Evolutionary conservation across 768 basidiomycete species (phyloP).

Genomic region (Auricularia sp.): DNA sequence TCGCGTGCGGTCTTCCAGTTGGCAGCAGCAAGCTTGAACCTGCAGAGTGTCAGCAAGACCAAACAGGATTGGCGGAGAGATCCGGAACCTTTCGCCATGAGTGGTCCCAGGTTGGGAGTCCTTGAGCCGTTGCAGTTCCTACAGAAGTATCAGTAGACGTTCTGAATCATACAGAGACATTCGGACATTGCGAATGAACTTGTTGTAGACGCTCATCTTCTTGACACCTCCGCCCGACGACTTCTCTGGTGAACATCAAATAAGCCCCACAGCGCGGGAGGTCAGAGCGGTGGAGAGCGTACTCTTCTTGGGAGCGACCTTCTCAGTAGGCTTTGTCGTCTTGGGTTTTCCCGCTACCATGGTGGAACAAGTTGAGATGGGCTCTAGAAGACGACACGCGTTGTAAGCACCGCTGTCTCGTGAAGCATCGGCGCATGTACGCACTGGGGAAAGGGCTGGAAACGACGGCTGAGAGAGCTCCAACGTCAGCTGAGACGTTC

Average conservation of each 20-base stretch:
- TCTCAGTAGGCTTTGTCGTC: not conserved
- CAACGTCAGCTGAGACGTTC: not conserved
- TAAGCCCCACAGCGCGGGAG: not conserved
- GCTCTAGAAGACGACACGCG: not conserved
- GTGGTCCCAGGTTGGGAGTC: not conserved
- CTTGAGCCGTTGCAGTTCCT: slow-evolving; percentile 1
- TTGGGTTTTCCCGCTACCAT: not conserved
- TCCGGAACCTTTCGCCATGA: not conserved
- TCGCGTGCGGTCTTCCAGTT: slow-evolving; percentile 2
- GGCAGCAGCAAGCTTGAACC: slow-evolving; percentile 1
- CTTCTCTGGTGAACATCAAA: not conserved
- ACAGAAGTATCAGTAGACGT: not conserved
- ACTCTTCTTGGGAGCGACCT: not conserved
- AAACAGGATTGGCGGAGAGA: not conserved
- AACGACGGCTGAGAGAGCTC: not conserved
- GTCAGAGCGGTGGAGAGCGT: not conserved
- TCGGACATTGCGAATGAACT: not conserved
- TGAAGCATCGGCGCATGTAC: not conserved
- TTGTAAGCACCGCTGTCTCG: not conserved
- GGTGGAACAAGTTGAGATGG: not conserved
- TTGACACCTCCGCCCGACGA: not conserved
- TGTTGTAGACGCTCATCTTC: not conserved
- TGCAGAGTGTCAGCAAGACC: not conserved
- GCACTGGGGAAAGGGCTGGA: not conserved
- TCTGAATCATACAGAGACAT: not conserved